Evolutionary conservation across 2,329 filamentous ascomycete species (phyloP).

Genomic region (Apiospora marii): DNA sequence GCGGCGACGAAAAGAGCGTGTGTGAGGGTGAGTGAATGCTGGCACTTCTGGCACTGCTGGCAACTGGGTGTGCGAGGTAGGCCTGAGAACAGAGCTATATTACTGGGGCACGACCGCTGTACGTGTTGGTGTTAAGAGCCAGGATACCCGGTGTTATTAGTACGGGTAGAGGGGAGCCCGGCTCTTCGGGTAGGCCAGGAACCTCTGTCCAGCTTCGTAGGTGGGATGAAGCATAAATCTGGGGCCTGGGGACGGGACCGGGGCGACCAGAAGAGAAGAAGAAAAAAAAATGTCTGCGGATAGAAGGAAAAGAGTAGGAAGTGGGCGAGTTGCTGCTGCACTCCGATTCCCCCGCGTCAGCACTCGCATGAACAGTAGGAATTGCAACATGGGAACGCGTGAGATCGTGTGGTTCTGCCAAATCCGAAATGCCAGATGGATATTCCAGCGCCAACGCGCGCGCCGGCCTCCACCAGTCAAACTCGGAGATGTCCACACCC

Average conservation of each 20-base stretch:
- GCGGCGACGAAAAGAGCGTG: conserved; percentile 15
- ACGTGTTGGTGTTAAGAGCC: conserved; percentile 12
- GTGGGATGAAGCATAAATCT: not conserved
- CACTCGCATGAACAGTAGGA: not conserved
- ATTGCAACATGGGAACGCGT: not conserved
- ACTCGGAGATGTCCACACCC: not conserved
- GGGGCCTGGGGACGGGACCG: not conserved
- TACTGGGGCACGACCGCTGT: not conserved
- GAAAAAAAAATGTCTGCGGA: not conserved
- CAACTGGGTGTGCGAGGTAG: not conserved
- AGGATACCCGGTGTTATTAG: not conserved
- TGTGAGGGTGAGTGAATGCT: not conserved
- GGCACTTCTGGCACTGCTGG: not conserved
- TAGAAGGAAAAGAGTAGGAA: not conserved
- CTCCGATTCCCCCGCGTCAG: not conserved
- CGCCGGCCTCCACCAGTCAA: not conserved
- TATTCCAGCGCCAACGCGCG: not conserved
- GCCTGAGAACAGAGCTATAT: not conserved
- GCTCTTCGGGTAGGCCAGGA: conserved; percentile 13
- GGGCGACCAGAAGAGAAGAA: not conserved
- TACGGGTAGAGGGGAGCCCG: conserved; percentile 12
- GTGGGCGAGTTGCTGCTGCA: not conserved
- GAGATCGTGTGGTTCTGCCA: conserved; percentile 7
- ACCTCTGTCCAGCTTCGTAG: not conserved
- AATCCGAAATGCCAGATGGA: not conserved